phyloP scores from a whole-genome alignment of 352 stramenopile genomes.

The Pythium dissimile region DNA sequence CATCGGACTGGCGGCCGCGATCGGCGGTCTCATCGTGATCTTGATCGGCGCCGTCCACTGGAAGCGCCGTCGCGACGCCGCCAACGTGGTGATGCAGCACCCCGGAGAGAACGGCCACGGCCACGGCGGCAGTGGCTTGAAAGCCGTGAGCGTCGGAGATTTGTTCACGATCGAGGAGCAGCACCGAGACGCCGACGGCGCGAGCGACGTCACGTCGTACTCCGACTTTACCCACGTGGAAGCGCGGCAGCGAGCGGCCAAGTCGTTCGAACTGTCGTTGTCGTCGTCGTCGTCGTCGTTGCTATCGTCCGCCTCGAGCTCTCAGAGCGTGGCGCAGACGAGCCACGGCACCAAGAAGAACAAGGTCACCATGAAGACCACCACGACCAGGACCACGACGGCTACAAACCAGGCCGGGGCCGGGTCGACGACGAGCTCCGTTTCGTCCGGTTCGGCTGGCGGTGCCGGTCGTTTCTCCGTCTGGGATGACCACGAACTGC shows the following conservation, averaged over 20 bases:
- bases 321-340: not conserved
- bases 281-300: too few species aligned
- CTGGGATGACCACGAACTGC: conserved; percentile 57
- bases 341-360: not conserved
- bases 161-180: conserved; percentile 5
- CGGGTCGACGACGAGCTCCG: too few species aligned
- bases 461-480: conserved; percentile 10
- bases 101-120: not conserved
- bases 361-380: conserved; percentile 6
- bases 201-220: conserved; percentile 16
- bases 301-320: not conserved
- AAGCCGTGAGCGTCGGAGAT: not conserved
- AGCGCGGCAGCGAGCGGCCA: not conserved
- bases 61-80: conserved; percentile 5
- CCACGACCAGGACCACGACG: conserved; percentile 1
- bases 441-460: too few species aligned
- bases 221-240: not conserved
- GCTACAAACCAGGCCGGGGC: not conserved
- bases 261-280: not conserved
- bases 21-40: conserved; percentile 8
- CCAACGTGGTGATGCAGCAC: not conserved
- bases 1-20: conserved; percentile 1
- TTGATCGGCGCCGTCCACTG: conserved; percentile 19
- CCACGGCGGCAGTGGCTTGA: too few species aligned
- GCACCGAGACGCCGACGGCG: not conserved